phyloP scores from a whole-genome alignment of 2,329 filamentous ascomycete species.

The Xylaria sp. region DNA sequence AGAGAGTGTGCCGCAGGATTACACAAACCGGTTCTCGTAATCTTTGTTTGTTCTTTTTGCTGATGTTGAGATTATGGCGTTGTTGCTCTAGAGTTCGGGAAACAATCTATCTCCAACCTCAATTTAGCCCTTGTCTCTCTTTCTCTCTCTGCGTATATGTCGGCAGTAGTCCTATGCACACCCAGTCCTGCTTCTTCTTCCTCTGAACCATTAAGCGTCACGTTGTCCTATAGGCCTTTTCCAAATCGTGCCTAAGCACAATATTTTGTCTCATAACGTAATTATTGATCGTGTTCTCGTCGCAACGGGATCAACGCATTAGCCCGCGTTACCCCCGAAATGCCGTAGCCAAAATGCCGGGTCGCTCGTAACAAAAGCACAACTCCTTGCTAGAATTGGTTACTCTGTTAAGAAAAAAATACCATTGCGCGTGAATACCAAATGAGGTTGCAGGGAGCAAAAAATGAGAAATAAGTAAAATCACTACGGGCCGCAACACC shows the following conservation, averaged over 20 bases:
- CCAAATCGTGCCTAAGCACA: conserved; percentile 2
- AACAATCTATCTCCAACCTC: conserved; percentile 19
- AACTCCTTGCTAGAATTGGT: conserved; percentile 8
- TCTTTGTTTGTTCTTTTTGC: not conserved
- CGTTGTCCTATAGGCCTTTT: conserved; percentile 10
- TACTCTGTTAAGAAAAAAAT: conserved; percentile 11
- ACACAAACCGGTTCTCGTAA: not conserved
- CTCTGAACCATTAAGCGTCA: conserved; percentile 18
- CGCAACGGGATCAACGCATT: conserved; percentile 9
- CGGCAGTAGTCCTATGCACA: not conserved
- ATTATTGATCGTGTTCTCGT: conserved; percentile 26
- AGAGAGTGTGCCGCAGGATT: not conserved
- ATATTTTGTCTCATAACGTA: conserved; percentile 8
- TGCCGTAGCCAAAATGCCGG: conserved; percentile 8
- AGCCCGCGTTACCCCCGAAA: conserved; percentile 9
- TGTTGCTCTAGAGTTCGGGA: conserved; percentile 13
- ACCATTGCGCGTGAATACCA: conserved; percentile 4
- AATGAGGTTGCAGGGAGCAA: conserved; percentile 15
- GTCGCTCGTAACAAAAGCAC: conserved; percentile 10
- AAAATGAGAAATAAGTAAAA: conserved; percentile 5
- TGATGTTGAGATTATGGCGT: conserved; percentile 1
- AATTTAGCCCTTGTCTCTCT: conserved; percentile 23
- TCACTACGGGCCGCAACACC: conserved; percentile 27
- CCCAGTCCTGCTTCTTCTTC: not conserved
- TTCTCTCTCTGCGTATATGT: not conserved